A percentile compares a stretch with the other conserved stretches of the same genome.
Conservation (phyloP, 1,139 yeast genomes). For the Hemisphaericaspora xylanilytica region DNA sequence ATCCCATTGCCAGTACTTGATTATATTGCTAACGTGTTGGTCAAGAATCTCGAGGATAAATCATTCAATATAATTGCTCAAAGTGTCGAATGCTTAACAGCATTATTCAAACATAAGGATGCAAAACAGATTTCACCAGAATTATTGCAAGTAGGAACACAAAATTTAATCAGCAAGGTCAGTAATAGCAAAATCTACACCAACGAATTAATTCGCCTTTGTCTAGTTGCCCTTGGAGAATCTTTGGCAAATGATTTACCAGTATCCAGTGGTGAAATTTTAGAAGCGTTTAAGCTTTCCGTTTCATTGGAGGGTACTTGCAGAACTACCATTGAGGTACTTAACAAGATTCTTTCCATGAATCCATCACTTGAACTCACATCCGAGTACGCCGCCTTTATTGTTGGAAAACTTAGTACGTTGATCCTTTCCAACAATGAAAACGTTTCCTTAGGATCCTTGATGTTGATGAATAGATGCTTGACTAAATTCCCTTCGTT, state of each 20-base stretch:
- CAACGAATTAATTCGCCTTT: constrained; percentile 49
- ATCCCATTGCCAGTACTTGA: constrained; percentile 18
- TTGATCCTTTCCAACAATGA: constrained; percentile 28
- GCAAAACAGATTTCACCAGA: constrained; percentile 33
- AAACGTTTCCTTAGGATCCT: constrained; percentile 22
- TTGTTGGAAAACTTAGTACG: constrained; percentile 17
- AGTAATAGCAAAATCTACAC: constrained; percentile 43
- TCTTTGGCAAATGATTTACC: constrained; percentile 17
- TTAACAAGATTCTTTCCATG: constrained; percentile 21
- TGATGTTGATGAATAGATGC: constrained; percentile 22
- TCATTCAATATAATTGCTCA: constrained; percentile 49
- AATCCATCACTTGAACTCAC: constrained; percentile 19
- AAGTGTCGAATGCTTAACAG: constrained; percentile 38
- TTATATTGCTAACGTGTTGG: constrained; percentile 43
- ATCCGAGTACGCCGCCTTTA: constrained; percentile 17
- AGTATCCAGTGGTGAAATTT: constrained; percentile 10
- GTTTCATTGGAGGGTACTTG: constrained; percentile 37
- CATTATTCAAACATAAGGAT: constrained; percentile 9
- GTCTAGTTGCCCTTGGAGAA: constrained; percentile 38
- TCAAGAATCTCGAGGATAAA: constrained; percentile 34
- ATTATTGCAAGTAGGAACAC: constrained; percentile 16
- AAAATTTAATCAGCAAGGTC: constrained; percentile 29
- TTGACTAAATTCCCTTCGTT: constrained; percentile 8
- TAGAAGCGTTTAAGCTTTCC: constrained; percentile 21
- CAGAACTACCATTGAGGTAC: constrained; percentile 30